Base-by-base conservation (phyloP, 129 eudicot species). In the Flaveria bidentis region DNA sequence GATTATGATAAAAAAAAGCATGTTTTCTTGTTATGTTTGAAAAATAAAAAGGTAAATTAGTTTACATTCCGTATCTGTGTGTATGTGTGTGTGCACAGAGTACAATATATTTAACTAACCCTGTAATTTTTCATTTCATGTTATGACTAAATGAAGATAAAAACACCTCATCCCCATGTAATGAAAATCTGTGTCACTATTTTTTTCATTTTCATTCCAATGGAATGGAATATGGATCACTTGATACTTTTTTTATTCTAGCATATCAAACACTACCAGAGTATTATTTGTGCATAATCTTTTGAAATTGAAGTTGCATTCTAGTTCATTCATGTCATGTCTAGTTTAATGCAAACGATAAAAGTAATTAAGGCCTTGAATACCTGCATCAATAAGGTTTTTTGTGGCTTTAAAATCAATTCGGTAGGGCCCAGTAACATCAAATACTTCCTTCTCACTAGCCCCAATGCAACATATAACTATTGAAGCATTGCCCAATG, bases 381-480 rank as follows among this genome's bases (percentile, higher is more conserved):
- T 85, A 90, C 98, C 98, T 85, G 98, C 97, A 66, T 94, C 96
- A 83, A 94, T 82, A 28, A 94, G 91, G 80, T 94, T 88, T 80
- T 94, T 91, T 18, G 97, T 91, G 71, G 98, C 98, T 88, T 15
- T 88, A 77, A 87, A 94, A 79, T 94, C 97, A 66, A 94, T 94
- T 75, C 97, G 81, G 75, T 87, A 94, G 14, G 98, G 98, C 77
- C 98, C 98, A 42, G 96, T 88, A 57, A 94, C 78, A 87, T 94
- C 98, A 74, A 87, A 86, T 55, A 94, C 55, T 70, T 94, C 98
- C 87, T 94, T 94, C 80, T 94, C 97, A 44, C 98, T 94, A 44
- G 98, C 98, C 55, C 98, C 98, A 81, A 94, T 91, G 87, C 97
- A 94, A 73, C 98, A 91, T 81, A 91, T 81, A 76, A 94, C 97